Conservation (phyloP, 2,329 filamentous ascomycete species). For the Penicillium sp. region DNA sequence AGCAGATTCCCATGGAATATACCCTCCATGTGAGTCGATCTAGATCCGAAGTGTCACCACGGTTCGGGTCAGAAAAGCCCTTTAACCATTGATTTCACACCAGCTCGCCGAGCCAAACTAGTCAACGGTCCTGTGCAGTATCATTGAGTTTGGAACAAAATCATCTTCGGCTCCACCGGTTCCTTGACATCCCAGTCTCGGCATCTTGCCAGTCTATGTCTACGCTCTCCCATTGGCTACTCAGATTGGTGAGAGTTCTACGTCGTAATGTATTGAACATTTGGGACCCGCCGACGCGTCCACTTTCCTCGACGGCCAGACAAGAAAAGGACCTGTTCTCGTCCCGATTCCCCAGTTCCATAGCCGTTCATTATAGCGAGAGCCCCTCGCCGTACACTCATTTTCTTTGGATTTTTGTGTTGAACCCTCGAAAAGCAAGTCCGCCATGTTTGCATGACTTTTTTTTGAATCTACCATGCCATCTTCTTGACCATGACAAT, state of each 20-base stretch:
- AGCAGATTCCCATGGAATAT: neutral
- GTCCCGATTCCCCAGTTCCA: neutral
- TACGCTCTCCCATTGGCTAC: conserved; percentile 12
- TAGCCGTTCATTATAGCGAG: conserved; percentile 7
- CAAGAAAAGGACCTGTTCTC: neutral
- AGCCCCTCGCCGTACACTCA: neutral
- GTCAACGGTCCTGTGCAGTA: neutral
- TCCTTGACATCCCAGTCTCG: conserved; percentile 1
- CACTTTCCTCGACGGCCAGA: conserved; percentile 10
- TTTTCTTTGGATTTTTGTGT: neutral
- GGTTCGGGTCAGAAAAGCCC: neutral
- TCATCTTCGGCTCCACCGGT: conserved; percentile 10
- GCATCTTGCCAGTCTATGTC: neutral
- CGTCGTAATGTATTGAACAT: conserved; percentile 8
- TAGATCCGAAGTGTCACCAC: too few species aligned
- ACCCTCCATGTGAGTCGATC: too few species aligned
- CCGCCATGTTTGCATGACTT: conserved; percentile 1
- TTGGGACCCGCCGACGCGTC: conserved; percentile 15
- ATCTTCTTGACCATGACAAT: conserved; percentile 26
- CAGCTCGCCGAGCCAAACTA: neutral
- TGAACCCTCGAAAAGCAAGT: neutral
- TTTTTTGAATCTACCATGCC: conserved; percentile 13
- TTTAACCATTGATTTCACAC: neutral
- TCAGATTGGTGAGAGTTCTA: neutral
- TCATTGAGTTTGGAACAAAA: conserved; percentile 6